These are phyloP conservation scores for Pulicaria dysenterica DNA, from an alignment of 129 eudicot genomes.

Conservation along the genomic window DNA sequence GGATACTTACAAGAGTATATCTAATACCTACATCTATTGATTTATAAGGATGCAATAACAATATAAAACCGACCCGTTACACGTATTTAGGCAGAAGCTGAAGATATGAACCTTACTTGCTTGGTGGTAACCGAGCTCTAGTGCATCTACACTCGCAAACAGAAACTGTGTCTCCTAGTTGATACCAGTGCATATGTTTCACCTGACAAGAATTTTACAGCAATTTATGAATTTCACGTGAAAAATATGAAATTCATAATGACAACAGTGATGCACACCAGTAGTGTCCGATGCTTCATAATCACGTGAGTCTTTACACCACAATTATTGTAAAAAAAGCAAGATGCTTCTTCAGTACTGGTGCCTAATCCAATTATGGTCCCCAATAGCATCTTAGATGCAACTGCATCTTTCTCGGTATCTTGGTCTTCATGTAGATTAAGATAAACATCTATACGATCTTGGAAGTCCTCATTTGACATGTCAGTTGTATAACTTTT, in stretches of 20 bases:
- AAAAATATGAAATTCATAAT: not conserved
- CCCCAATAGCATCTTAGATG: constrained; percentile 57
- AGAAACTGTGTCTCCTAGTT: constrained; percentile 66
- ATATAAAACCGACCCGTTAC: constrained; percentile 3
- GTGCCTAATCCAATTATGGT: constrained; percentile 76
- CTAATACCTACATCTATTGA: not conserved
- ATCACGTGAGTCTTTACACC: constrained; percentile 72
- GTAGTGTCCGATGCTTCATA: constrained; percentile 85
- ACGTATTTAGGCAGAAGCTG: constrained; percentile 22
- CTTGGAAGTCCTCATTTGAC: constrained; percentile 51
- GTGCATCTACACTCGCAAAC: constrained; percentile 93
- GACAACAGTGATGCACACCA: constrained; percentile 53
- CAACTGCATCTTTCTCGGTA: constrained; percentile 38
- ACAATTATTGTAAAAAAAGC: constrained; percentile 53
- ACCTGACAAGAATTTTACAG: constrained; percentile 48
- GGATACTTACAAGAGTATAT: too few relatives aligned
- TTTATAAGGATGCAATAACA: not conserved
- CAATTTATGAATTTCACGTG: constrained; percentile 11
- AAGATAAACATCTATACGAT: constrained; percentile 70
- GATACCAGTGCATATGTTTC: constrained; percentile 95
- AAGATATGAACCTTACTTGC: constrained; percentile 64
- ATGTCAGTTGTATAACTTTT: constrained; percentile 21
- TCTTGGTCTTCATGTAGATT: constrained; percentile 45
- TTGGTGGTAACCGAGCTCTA: constrained; percentile 89
- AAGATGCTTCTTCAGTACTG: constrained; percentile 79